A percentile compares a stretch with the other conserved stretches of the same genome.
phyloP scores from a whole-genome alignment of 352 stramenopile species.

The Lagenidium sp. region DNA sequence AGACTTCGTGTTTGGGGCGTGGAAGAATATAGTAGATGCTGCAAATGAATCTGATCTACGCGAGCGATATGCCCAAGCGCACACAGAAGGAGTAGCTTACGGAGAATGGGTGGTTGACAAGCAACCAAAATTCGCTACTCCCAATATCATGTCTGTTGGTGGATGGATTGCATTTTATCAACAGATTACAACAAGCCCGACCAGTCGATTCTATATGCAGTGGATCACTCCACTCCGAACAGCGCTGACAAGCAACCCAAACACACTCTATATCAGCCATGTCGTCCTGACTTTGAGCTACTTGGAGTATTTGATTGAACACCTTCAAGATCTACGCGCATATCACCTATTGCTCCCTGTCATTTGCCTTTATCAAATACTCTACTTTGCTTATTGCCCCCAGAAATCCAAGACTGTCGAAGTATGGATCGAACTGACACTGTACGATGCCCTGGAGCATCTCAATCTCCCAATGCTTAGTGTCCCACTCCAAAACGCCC shows the following conservation, averaged over 20 bases:
- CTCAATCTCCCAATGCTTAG: slow-evolving; percentile 28
- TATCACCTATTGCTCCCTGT: slow-evolving; percentile 26
- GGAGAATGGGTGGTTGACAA: slow-evolving; percentile 47
- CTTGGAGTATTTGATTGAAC: slow-evolving; percentile 31
- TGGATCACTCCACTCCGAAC: slow-evolving; percentile 27
- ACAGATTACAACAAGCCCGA: slow-evolving; percentile 21
- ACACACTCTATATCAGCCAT: slow-evolving; percentile 25
- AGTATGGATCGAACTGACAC: slow-evolving; percentile 46
- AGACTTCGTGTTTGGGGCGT: slow-evolving; percentile 33
- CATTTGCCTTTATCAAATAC: slow-evolving; percentile 40
- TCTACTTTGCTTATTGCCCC: slow-evolving; percentile 29
- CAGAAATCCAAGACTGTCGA: slow-evolving; percentile 20
- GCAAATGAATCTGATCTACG: slow-evolving; percentile 34
- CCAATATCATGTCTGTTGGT: slow-evolving; percentile 7
- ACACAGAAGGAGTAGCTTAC: slow-evolving; percentile 23
- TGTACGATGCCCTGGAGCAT: slow-evolving; percentile 36
- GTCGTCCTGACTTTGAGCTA: slow-evolving; percentile 33
- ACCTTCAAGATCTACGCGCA: slow-evolving; percentile 22
- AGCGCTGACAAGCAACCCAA: background rate
- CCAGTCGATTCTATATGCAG: slow-evolving; percentile 38
- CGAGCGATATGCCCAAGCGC: slow-evolving; percentile 19
- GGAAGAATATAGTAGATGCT: slow-evolving; percentile 36
- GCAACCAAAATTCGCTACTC: slow-evolving; percentile 10
- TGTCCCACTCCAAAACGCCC: slow-evolving; percentile 38
- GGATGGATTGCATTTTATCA: slow-evolving; percentile 50